Percentiles rank a stretch among this genome's conserved stretches.
phyloP scores from a whole-genome alignment of 192 early-diverging fungal genomes.

The Gonapodya sp. region DNA sequence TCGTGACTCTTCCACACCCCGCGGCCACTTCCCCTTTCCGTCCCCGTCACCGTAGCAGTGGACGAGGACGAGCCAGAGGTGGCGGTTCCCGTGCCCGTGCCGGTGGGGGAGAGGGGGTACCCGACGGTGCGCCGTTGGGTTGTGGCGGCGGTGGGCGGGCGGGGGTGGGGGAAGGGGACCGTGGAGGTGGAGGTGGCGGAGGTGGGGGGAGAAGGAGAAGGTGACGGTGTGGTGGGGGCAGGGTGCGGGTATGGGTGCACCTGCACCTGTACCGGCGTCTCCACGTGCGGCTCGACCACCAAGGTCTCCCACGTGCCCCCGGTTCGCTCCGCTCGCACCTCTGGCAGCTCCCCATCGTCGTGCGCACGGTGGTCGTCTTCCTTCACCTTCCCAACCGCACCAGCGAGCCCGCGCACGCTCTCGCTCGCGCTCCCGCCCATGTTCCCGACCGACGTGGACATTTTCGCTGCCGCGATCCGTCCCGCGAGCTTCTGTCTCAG shows the following conservation, averaged over 20 bases:
- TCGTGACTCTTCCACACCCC: not conserved
- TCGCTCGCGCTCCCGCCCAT: not conserved
- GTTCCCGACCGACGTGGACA: not conserved
- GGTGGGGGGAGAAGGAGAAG: not conserved
- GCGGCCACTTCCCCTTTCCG: no score
- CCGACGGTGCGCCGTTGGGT: not conserved
- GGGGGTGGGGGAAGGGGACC: not conserved
- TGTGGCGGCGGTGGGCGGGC: not conserved
- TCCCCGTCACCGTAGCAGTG: not conserved
- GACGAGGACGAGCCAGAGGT: not conserved
- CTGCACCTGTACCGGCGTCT: not conserved
- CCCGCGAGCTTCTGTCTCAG: not conserved
- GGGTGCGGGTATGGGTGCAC: not conserved
- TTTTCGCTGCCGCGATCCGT: not conserved
- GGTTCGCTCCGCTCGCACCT: not conserved
- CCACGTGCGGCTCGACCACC: not conserved
- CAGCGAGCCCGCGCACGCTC: not conserved
- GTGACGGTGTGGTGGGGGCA: not conserved
- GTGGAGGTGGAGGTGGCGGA: not conserved
- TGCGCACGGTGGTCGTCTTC: not conserved
- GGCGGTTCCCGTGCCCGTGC: not conserved
- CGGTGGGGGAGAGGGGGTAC: not conserved
- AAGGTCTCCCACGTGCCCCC: not conserved
- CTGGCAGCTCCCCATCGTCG: not conserved
- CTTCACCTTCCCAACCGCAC: not conserved